phyloP scores from a whole-genome alignment of 305 asterid genomes.

The Nicotiana rustica region DNA sequence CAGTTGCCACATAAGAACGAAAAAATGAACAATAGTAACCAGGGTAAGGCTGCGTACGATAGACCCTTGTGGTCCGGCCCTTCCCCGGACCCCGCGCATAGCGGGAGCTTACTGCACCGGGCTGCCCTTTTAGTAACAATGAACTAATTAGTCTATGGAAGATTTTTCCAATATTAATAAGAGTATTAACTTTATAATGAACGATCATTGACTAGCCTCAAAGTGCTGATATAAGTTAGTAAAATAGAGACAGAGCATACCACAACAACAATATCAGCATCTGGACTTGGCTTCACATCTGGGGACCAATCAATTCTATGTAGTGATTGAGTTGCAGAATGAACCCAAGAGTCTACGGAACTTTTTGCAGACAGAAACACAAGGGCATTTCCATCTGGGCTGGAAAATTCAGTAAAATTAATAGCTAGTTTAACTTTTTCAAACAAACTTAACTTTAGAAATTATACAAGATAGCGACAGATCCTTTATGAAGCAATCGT shows the following conservation, averaged over 20 bases:
- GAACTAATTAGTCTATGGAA: no score
- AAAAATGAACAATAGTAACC: no score
- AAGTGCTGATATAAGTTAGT: neutral
- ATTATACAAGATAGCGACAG: neutral
- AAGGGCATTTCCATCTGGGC: constrained; percentile 86
- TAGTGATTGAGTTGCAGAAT: constrained; percentile 87
- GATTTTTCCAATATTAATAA: no score
- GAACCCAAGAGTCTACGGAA: constrained; percentile 90
- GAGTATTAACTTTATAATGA: no score
- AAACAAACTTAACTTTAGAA: constrained; percentile 28
- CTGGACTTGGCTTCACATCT: constrained; percentile 56
- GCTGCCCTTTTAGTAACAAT: no score
- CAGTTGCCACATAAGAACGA: constrained; percentile 15
- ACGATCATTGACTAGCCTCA: neutral
- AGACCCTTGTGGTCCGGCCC: no score
- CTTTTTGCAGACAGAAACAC: constrained; percentile 81
- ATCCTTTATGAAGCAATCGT: neutral
- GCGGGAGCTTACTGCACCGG: no score
- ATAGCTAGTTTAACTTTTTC: neutral
- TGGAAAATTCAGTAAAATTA: constrained; percentile 41
- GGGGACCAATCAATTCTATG: constrained; percentile 87
- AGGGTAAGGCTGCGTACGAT: no score
- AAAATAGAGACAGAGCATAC: constrained; percentile 47
- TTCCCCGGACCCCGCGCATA: no score
- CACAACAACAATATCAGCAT: constrained; percentile 69